Evolutionary conservation across 2,329 filamentous ascomycete species (phyloP).

Genomic region (Colletotrichum sp.): DNA sequence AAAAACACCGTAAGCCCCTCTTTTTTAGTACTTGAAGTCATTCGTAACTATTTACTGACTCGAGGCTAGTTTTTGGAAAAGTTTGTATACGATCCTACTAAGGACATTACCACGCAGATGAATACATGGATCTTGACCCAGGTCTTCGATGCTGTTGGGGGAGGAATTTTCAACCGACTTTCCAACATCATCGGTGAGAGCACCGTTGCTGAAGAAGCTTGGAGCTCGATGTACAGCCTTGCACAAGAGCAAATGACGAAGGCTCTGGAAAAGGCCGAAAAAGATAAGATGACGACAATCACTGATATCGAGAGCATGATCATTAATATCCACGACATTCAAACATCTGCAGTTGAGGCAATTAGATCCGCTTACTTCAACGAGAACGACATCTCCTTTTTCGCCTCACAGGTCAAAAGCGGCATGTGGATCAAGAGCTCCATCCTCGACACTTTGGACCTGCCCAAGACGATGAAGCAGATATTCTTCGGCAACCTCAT

Average conservation of each 20-base stretch:
- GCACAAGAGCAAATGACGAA: neutral
- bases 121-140: neutral
- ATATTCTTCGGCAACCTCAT: neutral
- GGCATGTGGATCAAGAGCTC: neutral
- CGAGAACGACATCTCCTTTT: neutral
- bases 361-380: neutral
- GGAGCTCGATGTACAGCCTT: neutral
- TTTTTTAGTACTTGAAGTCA: neutral
- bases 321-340: neutral
- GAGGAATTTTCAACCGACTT: neutral
- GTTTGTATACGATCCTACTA: neutral
- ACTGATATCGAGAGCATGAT: neutral
- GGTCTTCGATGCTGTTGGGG: neutral
- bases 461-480: neutral
- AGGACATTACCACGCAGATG: neutral
- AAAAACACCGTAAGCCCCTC: neutral
- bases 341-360: neutral
- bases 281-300: neutral
- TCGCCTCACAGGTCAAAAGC: neutral
- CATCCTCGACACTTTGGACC: neutral
- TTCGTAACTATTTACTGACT: neutral
- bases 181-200: neutral
- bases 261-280: neutral
- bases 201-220: neutral
- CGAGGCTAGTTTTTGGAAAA: neutral